phyloP scores from a whole-genome alignment of 176 grass and related monocot species.

The Urochloa ruziziensis region DNA sequence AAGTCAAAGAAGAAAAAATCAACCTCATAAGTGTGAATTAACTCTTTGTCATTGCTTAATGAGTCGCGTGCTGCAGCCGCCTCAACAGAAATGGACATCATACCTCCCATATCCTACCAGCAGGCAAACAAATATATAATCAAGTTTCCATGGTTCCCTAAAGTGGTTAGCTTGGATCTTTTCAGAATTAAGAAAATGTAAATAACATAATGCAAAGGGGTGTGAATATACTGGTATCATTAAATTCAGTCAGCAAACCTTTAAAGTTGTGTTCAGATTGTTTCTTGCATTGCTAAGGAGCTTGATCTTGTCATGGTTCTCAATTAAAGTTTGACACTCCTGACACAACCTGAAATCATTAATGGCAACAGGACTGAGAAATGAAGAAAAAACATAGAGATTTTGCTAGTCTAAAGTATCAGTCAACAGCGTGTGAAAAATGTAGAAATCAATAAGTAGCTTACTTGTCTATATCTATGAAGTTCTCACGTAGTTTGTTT shows the following conservation, averaged over 20 bases:
- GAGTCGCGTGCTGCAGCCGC: constrained; percentile 88
- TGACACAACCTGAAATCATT: constrained; percentile 72
- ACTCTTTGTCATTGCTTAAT: constrained; percentile 86
- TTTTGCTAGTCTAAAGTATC: constrained; percentile 15
- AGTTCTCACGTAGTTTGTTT: constrained; percentile 82
- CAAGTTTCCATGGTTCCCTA: background rate
- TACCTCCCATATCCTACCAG: constrained; percentile 90
- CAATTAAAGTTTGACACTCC: constrained; percentile 97
- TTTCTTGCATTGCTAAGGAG: constrained; percentile 99
- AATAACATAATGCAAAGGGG: constrained; percentile 7
- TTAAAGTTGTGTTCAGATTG: constrained; percentile 95
- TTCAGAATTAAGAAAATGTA: constrained; percentile 25
- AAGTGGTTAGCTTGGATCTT: constrained; percentile 19
- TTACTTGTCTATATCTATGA: constrained; percentile 97
- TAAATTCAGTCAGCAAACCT: constrained; percentile 57
- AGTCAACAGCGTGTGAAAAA: constrained; percentile 26
- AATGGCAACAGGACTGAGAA: constrained; percentile 27
- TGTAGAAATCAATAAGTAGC: background rate
- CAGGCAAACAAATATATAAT: constrained; percentile 20
- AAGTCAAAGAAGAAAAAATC: constrained; percentile 37
- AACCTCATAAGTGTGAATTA: constrained; percentile 98
- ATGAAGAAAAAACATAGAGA: constrained; percentile 21
- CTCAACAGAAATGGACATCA: constrained; percentile 99
- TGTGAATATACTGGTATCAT: constrained; percentile 8
- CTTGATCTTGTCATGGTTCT: constrained; percentile 99